Evolutionary conservation across 2,329 filamentous ascomycete species (phyloP).

Genomic region (Claviceps sorghi): DNA sequence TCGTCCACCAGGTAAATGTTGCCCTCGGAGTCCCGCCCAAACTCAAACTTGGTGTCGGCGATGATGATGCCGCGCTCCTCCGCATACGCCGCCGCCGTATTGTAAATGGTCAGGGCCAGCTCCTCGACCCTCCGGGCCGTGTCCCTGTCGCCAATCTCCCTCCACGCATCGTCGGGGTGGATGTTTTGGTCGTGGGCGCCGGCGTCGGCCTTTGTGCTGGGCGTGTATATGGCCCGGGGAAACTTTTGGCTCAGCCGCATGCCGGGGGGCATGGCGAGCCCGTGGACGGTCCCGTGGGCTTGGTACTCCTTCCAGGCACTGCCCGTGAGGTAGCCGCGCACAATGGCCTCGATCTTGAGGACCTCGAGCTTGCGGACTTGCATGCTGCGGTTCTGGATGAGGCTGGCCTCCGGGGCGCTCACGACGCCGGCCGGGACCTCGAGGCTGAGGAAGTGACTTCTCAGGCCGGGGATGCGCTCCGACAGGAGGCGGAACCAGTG

Average conservation of each 20-base stretch:
- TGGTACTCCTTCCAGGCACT: slow-evolving; percentile 67
- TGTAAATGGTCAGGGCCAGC: slow-evolving; percentile 20
- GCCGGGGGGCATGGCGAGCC: slow-evolving; percentile 52
- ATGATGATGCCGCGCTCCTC: slow-evolving; percentile 22
- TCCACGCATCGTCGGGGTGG: slow-evolving; percentile 46
- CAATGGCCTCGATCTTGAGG: slow-evolving; percentile 21
- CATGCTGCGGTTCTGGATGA: slow-evolving; percentile 55
- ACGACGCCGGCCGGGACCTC: slow-evolving; percentile 18
- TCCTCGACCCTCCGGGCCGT: slow-evolving; percentile 17
- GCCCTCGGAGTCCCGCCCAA: slow-evolving; percentile 32
- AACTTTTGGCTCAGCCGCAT: slow-evolving; percentile 58
- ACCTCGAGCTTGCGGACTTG: slow-evolving; percentile 43
- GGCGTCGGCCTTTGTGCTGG: slow-evolving; percentile 69
- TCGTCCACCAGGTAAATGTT: slow-evolving; percentile 48
- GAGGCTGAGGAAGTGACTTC: slow-evolving; percentile 37
- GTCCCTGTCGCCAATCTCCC: slow-evolving; percentile 22
- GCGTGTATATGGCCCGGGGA: slow-evolving; percentile 48
- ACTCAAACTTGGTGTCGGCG: slow-evolving; percentile 38
- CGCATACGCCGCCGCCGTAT: slow-evolving; percentile 46
- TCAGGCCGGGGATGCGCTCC: slow-evolving; percentile 30
- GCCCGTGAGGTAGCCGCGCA: slow-evolving; percentile 82
- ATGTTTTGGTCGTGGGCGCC: slow-evolving; percentile 81
- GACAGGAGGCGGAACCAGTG: slow-evolving; percentile 41
- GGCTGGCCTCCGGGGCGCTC: slow-evolving; percentile 29
- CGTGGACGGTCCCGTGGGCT: slow-evolving; percentile 62